Evolutionary conservation across 805 yeast species (phyloP).

Genomic region (Metschnikowia lochheadii): DNA sequence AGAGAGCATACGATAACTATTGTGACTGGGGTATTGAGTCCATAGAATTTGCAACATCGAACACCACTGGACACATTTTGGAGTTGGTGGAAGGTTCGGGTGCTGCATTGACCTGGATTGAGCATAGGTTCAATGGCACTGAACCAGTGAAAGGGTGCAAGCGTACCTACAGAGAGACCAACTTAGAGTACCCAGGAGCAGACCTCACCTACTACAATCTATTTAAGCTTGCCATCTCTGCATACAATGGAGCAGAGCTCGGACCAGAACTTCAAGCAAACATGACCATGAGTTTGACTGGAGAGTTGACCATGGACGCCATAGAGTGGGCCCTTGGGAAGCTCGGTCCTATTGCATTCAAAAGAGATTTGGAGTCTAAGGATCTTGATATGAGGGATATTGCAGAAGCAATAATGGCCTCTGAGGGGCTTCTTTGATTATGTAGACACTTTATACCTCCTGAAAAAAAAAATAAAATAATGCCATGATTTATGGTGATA

Average conservation of each 20-base stretch:
- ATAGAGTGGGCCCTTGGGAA: conserved; percentile 2
- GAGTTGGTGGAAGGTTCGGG: conserved; percentile 17
- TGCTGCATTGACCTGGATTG: conserved; percentile 15
- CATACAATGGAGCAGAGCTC: conserved; percentile 5
- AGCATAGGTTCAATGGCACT: conserved; percentile 11
- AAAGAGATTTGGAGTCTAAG: conserved; percentile 2
- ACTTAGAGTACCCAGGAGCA: conserved; percentile 10
- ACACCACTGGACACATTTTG: conserved; percentile 25
- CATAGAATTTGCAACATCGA: conserved; percentile 26
- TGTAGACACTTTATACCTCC: not conserved
- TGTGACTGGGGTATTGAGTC: conserved; percentile 28
- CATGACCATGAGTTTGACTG: conserved; percentile 1
- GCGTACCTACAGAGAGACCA: conserved; percentile 5
- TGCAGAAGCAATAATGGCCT: not conserved
- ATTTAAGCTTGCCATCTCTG: conserved; percentile 1
- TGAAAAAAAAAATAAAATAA: not conserved
- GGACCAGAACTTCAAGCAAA: conserved; percentile 6
- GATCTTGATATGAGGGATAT: not conserved
- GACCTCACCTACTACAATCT: conserved; percentile 6
- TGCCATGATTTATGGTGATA: not conserved
- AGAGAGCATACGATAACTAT: conserved; percentile 24
- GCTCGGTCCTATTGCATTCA: conserved; percentile 8
- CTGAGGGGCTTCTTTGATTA: not conserved
- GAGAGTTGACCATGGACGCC: not conserved
- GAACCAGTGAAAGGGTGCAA: conserved; percentile 12